A percentile compares a stretch with the other conserved stretches of the same genome.
phyloP scores from a whole-genome alignment of 352 stramenopile genomes.

The Pythium coloratum region DNA sequence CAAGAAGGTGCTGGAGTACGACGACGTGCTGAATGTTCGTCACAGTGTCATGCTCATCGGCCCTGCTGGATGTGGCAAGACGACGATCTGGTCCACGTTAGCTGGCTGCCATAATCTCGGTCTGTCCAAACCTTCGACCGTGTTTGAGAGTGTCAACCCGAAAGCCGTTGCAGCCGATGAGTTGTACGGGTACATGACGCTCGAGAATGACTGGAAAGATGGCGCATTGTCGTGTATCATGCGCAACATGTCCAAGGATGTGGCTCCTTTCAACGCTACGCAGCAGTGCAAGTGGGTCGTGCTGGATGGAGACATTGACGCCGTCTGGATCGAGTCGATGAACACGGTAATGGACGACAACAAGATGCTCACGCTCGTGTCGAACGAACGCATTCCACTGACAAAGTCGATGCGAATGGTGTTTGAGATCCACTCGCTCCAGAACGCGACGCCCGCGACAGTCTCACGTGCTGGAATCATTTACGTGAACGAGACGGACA shows the following conservation, averaged over 20 bases:
- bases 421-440: constrained; percentile 97
- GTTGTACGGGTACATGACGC: constrained; percentile 95
- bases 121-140: constrained; percentile 88
- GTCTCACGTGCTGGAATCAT: constrained; percentile 97
- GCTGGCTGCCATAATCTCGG: constrained; percentile 76
- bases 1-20: constrained; percentile 94
- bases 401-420: constrained; percentile 96
- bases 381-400: constrained; percentile 96
- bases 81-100: constrained; percentile 95
- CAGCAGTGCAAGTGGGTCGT: constrained; percentile 92
- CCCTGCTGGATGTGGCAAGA: constrained; percentile 93
- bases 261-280: constrained; percentile 78
- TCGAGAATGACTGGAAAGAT: constrained; percentile 98
- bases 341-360: constrained; percentile 93
- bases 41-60: constrained; percentile 97
- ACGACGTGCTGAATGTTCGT: constrained; percentile 93
- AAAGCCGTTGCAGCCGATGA: constrained; percentile 94
- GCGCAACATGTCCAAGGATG: constrained; percentile 96
- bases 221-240: constrained; percentile 96
- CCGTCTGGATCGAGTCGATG: constrained; percentile 95
- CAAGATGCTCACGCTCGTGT: constrained; percentile 96
- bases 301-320: constrained; percentile 94
- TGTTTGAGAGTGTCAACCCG: constrained; percentile 95
- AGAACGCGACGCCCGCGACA: constrained; percentile 95
- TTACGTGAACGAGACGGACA: constrained; percentile 93